Percentiles rank a stretch among this genome's conserved stretches.
Evolutionary conservation across 139 green algal species (phyloP).

Genomic region (Micractinium sp.): DNA sequence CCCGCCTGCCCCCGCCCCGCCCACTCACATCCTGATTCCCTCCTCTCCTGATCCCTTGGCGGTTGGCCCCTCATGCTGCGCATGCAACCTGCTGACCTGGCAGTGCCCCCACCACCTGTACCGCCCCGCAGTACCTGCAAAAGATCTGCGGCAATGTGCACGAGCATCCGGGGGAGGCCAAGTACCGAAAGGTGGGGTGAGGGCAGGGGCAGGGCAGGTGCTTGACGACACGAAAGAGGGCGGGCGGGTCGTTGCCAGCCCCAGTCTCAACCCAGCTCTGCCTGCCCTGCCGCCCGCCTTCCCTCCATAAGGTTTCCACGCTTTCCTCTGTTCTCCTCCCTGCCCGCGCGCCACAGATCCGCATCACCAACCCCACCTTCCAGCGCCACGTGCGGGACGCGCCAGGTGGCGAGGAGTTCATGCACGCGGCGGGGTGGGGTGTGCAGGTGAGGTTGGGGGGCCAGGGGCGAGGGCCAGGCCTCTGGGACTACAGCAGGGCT

Average conservation of each 20-base stretch:
- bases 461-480: no score
- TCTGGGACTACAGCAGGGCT: no score
- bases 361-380: slow-evolving; percentile 33
- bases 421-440: slow-evolving; percentile 57
- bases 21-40: background rate
- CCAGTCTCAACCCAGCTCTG: background rate
- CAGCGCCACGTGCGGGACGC: slow-evolving; percentile 6
- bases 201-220: background rate
- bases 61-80: no score
- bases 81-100: no score
- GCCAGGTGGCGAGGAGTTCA: slow-evolving; percentile 55
- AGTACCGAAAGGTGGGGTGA: slow-evolving; percentile 51
- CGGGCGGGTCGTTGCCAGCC: background rate
- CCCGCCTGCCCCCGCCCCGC: background rate
- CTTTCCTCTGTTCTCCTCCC: background rate
- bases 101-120: no score
- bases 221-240: background rate
- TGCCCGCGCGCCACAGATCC: background rate
- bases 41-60: background rate
- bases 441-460: slow-evolving; percentile 26
- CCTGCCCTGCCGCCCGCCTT: background rate
- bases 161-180: slow-evolving; percentile 52
- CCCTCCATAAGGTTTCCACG: background rate
- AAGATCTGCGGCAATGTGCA: slow-evolving; percentile 64
- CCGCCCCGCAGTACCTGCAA: slow-evolving; percentile 12